A percentile compares a stretch with the other conserved stretches of the same genome.
Evolutionary conservation across 106 monocot genomes (phyloP).

Genomic region (Dendrobium catenatum): DNA sequence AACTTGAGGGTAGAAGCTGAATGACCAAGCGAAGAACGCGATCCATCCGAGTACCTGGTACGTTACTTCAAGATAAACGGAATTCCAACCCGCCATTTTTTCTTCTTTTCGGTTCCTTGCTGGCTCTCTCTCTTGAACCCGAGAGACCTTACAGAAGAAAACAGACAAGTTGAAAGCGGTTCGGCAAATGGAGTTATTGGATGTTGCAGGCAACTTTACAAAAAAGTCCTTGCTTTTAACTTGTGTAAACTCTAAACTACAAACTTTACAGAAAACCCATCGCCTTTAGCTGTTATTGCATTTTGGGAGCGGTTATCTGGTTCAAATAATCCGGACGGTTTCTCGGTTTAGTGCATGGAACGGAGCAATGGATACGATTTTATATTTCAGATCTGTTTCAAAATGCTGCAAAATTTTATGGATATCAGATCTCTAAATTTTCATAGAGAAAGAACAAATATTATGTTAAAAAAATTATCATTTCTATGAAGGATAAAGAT

Average conservation of each 20-base stretch:
- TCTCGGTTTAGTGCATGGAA: constrained; percentile 10
- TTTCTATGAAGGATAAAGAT: no score
- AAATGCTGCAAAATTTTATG: no score
- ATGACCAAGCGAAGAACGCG: constrained; percentile 86
- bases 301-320: neutral
- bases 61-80: constrained; percentile 37
- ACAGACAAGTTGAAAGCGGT: neutral
- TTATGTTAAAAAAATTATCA: no score
- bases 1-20: constrained; percentile 94
- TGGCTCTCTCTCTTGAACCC: neutral
- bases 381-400: no score
- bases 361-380: neutral
- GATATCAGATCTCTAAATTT: no score
- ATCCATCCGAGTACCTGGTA: constrained; percentile 83
- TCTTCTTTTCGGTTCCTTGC: neutral
- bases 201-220: neutral
- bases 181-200: neutral
- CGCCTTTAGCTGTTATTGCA: no score
- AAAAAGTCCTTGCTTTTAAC: neutral
- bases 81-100: constrained; percentile 68
- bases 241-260: no score
- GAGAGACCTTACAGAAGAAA: neutral
- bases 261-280: neutral
- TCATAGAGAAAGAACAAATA: no score
- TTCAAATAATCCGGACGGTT: neutral